Percentiles rank a stretch among this genome's conserved stretches.
phyloP scores from a whole-genome alignment of 345 rosid genomes.

The Psidium friedrichsthalianum region DNA sequence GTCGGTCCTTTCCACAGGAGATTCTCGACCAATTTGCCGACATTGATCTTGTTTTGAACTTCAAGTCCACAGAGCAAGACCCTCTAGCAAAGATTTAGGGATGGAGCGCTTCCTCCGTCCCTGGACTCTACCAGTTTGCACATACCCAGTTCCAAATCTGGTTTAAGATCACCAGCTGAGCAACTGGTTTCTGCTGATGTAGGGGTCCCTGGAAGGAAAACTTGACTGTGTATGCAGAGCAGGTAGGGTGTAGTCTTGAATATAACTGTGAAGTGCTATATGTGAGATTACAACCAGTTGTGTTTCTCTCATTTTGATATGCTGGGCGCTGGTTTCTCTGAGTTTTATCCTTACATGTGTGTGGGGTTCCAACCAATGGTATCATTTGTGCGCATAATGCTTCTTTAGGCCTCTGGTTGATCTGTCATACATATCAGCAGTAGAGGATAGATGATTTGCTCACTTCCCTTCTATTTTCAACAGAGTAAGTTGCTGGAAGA shows the following conservation, averaged over 20 bases:
- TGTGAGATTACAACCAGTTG: background rate
- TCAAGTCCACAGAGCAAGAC: constrained; percentile 40
- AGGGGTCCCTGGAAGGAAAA: constrained; percentile 33
- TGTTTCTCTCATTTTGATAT: background rate
- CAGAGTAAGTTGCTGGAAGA: constrained; percentile 81
- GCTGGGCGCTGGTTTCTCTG: background rate
- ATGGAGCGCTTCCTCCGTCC: constrained; percentile 7
- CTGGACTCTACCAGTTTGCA: constrained; percentile 12
- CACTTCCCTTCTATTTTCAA: background rate
- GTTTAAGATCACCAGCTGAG: background rate
- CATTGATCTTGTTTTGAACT: constrained; percentile 79
- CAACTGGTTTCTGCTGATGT: constrained; percentile 20
- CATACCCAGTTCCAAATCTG: constrained; percentile 6
- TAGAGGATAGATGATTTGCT: background rate
- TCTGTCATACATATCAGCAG: background rate
- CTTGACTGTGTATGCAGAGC: constrained; percentile 29
- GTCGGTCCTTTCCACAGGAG: constrained; percentile 41
- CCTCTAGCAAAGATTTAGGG: constrained; percentile 20
- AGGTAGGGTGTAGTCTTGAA: constrained; percentile 24
- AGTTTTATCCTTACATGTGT: background rate
- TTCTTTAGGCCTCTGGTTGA: background rate
- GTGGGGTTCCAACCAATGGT: background rate
- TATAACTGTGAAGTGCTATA: background rate
- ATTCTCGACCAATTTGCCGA: constrained; percentile 75
- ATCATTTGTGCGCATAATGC: background rate